Conservation (phyloP, 371 early-diverging fungal species). For the Rhizopus microsporus region DNA sequence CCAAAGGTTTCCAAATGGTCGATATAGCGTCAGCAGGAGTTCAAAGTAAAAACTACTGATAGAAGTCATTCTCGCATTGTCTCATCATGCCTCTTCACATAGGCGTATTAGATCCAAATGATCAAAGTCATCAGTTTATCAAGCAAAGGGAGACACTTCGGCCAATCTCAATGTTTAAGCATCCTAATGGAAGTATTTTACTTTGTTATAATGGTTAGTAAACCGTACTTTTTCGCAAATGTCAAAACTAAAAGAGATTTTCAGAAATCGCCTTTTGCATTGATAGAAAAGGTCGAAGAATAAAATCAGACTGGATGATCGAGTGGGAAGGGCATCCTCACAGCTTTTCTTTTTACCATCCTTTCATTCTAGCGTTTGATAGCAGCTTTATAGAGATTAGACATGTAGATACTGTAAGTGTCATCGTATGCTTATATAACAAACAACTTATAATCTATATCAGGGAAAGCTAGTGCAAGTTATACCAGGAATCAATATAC, state of each 20-base stretch:
- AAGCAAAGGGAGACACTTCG: slow-evolving; percentile 31
- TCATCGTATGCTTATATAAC: background rate
- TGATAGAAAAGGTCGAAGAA: slow-evolving; percentile 78
- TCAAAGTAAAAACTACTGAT: slow-evolving; percentile 24
- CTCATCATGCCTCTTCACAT: background rate
- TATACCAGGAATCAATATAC: slow-evolving; percentile 46
- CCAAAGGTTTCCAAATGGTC: slow-evolving; percentile 90
- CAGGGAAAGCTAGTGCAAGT: slow-evolving; percentile 52
- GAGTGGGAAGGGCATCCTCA: slow-evolving; percentile 64
- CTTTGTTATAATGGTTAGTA: slow-evolving; percentile 76
- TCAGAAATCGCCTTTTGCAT: slow-evolving; percentile 87
- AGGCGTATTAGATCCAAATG: slow-evolving; percentile 38
- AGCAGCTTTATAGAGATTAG: slow-evolving; percentile 87
- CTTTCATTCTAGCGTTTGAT: slow-evolving; percentile 88
- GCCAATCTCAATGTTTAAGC: slow-evolving; percentile 81
- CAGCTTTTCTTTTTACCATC: slow-evolving; percentile 68
- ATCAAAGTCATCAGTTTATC: slow-evolving; percentile 23
- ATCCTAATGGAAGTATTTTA: slow-evolving; percentile 72
- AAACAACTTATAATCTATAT: background rate
- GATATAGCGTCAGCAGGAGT: slow-evolving; percentile 75
- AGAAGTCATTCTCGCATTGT: background rate
- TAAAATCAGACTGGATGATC: slow-evolving; percentile 71
- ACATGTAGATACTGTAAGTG: slow-evolving; percentile 75
- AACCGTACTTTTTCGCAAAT: background rate
- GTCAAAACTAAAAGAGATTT: background rate